Conservation (phyloP, 805 yeast species). For the Monosporozyma siamensis region DNA sequence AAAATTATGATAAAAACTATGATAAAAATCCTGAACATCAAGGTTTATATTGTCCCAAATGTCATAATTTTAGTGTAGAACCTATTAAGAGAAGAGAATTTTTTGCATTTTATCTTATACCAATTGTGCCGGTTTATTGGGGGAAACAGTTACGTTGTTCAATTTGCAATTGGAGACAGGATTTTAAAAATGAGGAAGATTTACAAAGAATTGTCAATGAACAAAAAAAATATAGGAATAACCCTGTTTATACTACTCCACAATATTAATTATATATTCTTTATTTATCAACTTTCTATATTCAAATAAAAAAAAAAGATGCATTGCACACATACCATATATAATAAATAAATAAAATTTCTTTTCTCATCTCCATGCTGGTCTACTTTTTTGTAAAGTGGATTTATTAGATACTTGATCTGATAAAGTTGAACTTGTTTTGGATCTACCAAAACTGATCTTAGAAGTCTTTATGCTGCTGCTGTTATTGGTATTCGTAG, state of each 20-base stretch:
- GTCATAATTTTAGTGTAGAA: slow-evolving; percentile 47
- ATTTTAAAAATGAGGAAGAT: slow-evolving; percentile 26
- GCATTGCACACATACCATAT: no score
- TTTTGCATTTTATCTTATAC: slow-evolving; percentile 45
- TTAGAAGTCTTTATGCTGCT: background rate
- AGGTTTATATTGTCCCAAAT: slow-evolving; percentile 42
- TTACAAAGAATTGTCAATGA: slow-evolving; percentile 23
- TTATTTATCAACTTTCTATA: no score
- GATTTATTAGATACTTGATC: background rate
- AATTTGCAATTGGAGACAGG: slow-evolving; percentile 43
- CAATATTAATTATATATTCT: background rate
- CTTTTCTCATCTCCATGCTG: slow-evolving; percentile 9
- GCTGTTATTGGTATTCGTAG: background rate
- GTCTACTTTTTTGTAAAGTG: slow-evolving; percentile 4
- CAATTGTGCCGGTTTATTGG: slow-evolving; percentile 44
- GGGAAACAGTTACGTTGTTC: slow-evolving; percentile 43
- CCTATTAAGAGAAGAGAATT: slow-evolving; percentile 46
- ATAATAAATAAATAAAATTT: no score
- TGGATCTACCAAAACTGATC: slow-evolving; percentile 11
- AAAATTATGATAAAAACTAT: slow-evolving; percentile 27
- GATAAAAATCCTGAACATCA: slow-evolving; percentile 20
- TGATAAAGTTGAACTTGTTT: slow-evolving; percentile 11
- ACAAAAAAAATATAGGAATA: slow-evolving; percentile 5
- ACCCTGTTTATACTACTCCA: background rate
- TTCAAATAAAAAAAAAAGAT: background rate